phyloP scores from a whole-genome alignment of 306 rosid species.

The Cicer pinnatifidum region DNA sequence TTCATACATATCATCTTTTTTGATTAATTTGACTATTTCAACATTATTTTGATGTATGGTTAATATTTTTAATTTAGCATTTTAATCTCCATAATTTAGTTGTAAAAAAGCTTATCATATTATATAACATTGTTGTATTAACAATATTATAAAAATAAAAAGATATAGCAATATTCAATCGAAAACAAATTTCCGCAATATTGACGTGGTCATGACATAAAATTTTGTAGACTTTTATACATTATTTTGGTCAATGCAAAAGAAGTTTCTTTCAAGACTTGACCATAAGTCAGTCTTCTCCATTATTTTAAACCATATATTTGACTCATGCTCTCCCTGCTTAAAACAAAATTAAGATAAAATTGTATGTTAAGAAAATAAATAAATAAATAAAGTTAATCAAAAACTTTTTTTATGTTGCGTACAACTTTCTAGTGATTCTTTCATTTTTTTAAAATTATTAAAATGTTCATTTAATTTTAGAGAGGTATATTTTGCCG shows the following conservation, averaged over 20 bases:
- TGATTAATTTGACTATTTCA: too few species aligned
- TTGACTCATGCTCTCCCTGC: not conserved
- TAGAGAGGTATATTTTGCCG: too few species aligned
- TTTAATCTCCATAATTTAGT: too few species aligned
- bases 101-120: too few species aligned
- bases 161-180: too few species aligned
- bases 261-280: slow-evolving; percentile 28
- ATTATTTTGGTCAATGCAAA: slow-evolving; percentile 14
- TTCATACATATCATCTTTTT: too few species aligned
- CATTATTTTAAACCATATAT: not conserved
- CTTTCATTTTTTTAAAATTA: not conserved
- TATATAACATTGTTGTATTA: too few species aligned
- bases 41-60: too few species aligned
- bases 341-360: not conserved
- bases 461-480: not conserved
- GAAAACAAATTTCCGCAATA: too few species aligned
- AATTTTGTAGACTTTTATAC: not conserved
- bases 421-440: not conserved
- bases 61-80: too few species aligned
- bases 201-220: not conserved
- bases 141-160: too few species aligned
- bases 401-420: not conserved
- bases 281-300: slow-evolving; percentile 7
- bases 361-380: not conserved
- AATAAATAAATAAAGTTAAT: too few species aligned